phyloP scores from a whole-genome alignment of 176 grass and related monocot genomes.

The Oryza coarctata region DNA sequence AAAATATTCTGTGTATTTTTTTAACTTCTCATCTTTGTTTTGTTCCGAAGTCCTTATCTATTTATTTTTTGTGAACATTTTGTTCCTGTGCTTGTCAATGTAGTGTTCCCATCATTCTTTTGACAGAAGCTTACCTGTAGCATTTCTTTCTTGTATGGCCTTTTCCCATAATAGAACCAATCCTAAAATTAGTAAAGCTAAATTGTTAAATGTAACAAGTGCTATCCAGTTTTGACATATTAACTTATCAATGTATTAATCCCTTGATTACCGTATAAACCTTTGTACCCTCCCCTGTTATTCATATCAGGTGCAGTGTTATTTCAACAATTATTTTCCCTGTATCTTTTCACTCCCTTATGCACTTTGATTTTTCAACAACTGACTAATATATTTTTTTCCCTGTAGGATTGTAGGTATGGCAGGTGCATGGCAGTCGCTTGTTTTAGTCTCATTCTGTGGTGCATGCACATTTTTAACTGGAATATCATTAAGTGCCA shows the following conservation, averaged over 20 bases:
- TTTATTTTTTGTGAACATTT: slow-evolving; percentile 1
- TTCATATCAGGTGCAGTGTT: slow-evolving; percentile 10
- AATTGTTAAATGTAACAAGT: slow-evolving; percentile 8
- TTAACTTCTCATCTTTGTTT: background rate
- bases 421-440: slow-evolving; percentile 78
- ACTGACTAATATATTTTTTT: slow-evolving; percentile 25
- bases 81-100: slow-evolving; percentile 1
- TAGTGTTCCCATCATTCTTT: slow-evolving; percentile 2
- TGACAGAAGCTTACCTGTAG: background rate
- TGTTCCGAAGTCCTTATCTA: background rate
- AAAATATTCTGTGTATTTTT: slow-evolving; percentile 31
- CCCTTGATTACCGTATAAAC: background rate
- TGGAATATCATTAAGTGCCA: slow-evolving; percentile 91
- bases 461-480: slow-evolving; percentile 94
- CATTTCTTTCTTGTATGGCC: slow-evolving; percentile 17
- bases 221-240: background rate
- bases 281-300: slow-evolving; percentile 4
- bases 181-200: background rate
- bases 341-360: slow-evolving; percentile 6
- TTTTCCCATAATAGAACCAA: slow-evolving; percentile 16
- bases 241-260: slow-evolving; percentile 11
- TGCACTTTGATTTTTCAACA: slow-evolving; percentile 8
- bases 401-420: slow-evolving; percentile 96
- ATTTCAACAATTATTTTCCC: slow-evolving; percentile 25
- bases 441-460: slow-evolving; percentile 91